These are phyloP conservation scores for Lupinus albus DNA, from an alignment of 306 rosid genomes.

Conservation along the genomic window DNA sequence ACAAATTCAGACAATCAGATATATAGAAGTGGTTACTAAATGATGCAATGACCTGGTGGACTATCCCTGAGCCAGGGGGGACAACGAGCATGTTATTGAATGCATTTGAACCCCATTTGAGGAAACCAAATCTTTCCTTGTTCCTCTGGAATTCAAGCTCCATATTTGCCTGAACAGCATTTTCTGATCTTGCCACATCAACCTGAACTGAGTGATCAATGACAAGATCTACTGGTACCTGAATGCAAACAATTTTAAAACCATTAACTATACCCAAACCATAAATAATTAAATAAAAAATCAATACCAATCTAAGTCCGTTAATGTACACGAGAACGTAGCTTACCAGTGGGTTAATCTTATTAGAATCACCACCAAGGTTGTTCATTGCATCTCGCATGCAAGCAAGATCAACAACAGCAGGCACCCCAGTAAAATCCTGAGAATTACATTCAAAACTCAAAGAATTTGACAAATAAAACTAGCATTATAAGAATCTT, in stretches of 20 bases:
- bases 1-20: constrained; percentile 3
- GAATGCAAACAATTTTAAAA: constrained; percentile 39
- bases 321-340: background rate
- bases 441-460: constrained; percentile 42
- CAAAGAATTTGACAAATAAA: constrained; percentile 28
- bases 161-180: constrained; percentile 92
- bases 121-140: constrained; percentile 88
- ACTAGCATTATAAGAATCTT: background rate
- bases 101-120: constrained; percentile 94
- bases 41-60: constrained; percentile 76
- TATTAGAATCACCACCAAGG: constrained; percentile 91
- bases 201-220: constrained; percentile 99
- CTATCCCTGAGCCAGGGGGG: constrained; percentile 97
- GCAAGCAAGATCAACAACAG: constrained; percentile 97
- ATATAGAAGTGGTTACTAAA: constrained; percentile 8
- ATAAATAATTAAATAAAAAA: background rate
- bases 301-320: constrained; percentile 16
- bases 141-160: constrained; percentile 84
- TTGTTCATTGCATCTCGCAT: constrained; percentile 97
- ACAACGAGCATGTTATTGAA: constrained; percentile 93
- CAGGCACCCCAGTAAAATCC: constrained; percentile 99
- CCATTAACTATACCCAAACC: background rate
- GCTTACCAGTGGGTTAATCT: constrained; percentile 91
- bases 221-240: constrained; percentile 97
- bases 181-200: constrained; percentile 89